Evolutionary conservation across 139 green algal species (phyloP).

Genomic region (Medakamo hakoo): DNA sequence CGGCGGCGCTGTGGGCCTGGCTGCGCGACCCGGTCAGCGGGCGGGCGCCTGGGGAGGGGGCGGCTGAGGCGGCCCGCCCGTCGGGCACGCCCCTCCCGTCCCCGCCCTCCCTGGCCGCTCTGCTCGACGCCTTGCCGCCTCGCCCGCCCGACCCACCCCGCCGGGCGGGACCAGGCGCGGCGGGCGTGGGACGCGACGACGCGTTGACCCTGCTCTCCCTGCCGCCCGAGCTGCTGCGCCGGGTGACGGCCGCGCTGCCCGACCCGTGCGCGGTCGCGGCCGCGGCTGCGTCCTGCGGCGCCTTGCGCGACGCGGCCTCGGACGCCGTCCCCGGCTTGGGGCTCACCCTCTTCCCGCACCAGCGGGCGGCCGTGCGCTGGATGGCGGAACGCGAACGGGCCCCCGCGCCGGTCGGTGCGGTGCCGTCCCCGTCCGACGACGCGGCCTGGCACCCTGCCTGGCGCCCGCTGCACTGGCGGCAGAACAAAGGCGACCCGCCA

Average conservation of each 20-base stretch:
- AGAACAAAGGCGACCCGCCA: neutral
- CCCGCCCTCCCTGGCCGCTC: neutral
- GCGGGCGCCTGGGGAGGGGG: neutral
- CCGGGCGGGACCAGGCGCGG: neutral
- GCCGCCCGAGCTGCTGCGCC: neutral
- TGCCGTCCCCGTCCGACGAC: neutral
- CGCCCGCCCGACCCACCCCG: no score
- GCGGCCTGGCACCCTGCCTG: neutral
- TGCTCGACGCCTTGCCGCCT: neutral
- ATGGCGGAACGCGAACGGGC: constrained; percentile 39
- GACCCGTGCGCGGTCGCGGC: constrained; percentile 11
- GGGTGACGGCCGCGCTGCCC: constrained; percentile 13
- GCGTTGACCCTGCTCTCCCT: neutral
- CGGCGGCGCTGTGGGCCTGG: neutral
- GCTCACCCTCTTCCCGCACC: constrained; percentile 43
- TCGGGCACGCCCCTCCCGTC: neutral
- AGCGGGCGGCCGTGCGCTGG: constrained; percentile 42
- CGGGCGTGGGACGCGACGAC: neutral
- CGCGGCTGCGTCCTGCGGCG: constrained; percentile 15
- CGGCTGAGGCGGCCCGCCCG: neutral
- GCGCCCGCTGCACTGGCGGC: neutral
- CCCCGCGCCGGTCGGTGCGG: neutral
- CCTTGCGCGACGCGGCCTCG: constrained; percentile 10
- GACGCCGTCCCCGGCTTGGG: constrained; percentile 33
- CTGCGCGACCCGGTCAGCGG: neutral